phyloP scores from a whole-genome alignment of 2,329 filamentous ascomycete genomes.

The Aspergillus niger region DNA sequence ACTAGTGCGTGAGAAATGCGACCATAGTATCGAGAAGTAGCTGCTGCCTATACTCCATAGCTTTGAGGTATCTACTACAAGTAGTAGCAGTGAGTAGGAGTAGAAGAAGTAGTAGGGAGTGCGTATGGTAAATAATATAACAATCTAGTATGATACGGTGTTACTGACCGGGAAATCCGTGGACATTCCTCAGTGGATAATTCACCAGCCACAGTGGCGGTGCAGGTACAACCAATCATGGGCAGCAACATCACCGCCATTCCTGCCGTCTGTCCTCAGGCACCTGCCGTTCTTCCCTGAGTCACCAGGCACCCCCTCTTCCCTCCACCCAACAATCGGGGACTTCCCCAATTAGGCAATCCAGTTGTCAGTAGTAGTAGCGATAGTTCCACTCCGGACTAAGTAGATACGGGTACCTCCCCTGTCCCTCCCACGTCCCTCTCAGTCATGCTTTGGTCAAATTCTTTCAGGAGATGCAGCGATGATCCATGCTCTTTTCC shows the following conservation, averaged over 20 bases:
- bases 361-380: no score
- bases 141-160: no score
- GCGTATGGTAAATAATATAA: background rate
- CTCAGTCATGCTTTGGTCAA: no score
- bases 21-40: no score
- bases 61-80: no score
- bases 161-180: background rate
- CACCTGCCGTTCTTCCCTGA: background rate
- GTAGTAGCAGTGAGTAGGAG: background rate
- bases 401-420: no score
- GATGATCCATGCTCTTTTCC: background rate
- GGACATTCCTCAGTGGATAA: background rate
- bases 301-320: no score
- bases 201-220: conserved; percentile 37
- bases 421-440: no score
- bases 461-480: background rate
- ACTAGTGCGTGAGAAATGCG: no score
- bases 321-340: background rate
- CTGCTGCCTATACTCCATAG: no score
- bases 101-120: background rate
- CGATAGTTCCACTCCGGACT: no score
- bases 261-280: conserved; percentile 14
- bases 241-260: conserved; percentile 32
- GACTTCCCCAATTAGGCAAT: background rate
- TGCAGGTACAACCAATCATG: conserved; percentile 30